Evolutionary conservation across 2,329 filamentous ascomycete genomes (phyloP), one percentile per base, ranked within the genome.

Genomic region (Escovopsis sp.): DNA sequence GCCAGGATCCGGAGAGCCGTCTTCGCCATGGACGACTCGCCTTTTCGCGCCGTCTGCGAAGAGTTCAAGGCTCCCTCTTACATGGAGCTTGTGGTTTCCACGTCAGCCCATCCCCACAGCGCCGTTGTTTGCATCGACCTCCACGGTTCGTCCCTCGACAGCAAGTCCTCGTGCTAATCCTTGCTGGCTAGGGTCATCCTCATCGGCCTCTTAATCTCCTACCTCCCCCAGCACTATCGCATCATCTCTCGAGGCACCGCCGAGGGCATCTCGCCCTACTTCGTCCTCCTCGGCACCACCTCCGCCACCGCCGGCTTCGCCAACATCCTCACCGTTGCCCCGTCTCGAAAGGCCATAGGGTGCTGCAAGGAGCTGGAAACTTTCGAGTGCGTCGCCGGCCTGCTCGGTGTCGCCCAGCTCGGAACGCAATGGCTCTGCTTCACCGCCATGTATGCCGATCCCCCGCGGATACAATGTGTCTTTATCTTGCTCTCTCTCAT

Each of bases 201-300:
- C 47, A 59, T 94, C 52, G 89, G 89, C 44, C 88, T 96, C 53
- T 70, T 95, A 47, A 66, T 94, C 45, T 96, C 89, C 32, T 98
- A 98, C 65, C 73, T 96, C 3, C 91, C 91, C 1, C 91, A 98
- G 59, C 89, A 96, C 63, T 75, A 82, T 60, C 86, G 91, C 55
- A 96, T 98, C 63, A 85, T 94, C 51, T 70, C 75, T 35, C 77
- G 87, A 43, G 77, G 80, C 47, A 91, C 85, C 12, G 93, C 89
- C 19, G 89, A 94, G 60, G 91, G 91, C 48, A 88, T 98, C 48
- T 95, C 88, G 28, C 89, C 91, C 8, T 91, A 89, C 62, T 98
- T 94, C 58, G 80, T 98, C 49, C 75, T 96, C 2, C 77, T 98
- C n/a, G 91, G 91, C 46, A 85, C 84, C 26, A 89, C 89, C 2